Evolutionary conservation across 495 filamentous ascomycete genomes (phyloP).

Genomic region (Baudoinia panamericana): DNA sequence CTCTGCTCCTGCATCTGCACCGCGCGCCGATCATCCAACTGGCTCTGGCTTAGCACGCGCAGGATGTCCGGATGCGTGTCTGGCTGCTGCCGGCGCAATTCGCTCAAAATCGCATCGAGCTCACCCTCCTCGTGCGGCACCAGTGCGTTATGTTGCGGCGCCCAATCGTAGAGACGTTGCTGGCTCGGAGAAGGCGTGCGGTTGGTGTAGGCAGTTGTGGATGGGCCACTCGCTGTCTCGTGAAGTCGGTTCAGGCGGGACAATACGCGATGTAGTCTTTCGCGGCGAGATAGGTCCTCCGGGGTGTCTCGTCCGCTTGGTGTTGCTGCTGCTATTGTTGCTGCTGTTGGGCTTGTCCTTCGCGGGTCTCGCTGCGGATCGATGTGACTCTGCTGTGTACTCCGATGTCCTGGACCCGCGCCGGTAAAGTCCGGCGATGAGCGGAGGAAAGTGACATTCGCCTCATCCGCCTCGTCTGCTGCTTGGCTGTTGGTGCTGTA

Average conservation of each 20-base stretch:
- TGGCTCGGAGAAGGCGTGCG: constrained; percentile 32
- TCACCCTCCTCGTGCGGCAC: constrained; percentile 32
- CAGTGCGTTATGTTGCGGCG: constrained; percentile 40
- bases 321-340: background rate
- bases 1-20: too few species aligned
- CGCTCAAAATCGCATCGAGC: constrained; percentile 26
- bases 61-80: constrained; percentile 29
- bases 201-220: constrained; percentile 39
- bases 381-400: background rate
- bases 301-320: constrained; percentile 6
- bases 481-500: constrained; percentile 39
- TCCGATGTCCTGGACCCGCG: too few species aligned
- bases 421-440: constrained; percentile 11
- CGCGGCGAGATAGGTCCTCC: constrained; percentile 17
- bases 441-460: constrained; percentile 47
- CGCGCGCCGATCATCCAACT: constrained; percentile 25
- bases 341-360: background rate
- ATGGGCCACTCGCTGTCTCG: constrained; percentile 22
- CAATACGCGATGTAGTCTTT: constrained; percentile 27
- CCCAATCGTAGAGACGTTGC: constrained; percentile 47
- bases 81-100: constrained; percentile 29
- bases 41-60: constrained; percentile 25
- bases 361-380: constrained; percentile 3
- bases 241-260: constrained; percentile 23
- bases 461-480: constrained; percentile 44